These are phyloP conservation scores for Xylaria acuta DNA, from an alignment of 495 filamentous ascomycete genomes.

Conservation along the genomic window DNA sequence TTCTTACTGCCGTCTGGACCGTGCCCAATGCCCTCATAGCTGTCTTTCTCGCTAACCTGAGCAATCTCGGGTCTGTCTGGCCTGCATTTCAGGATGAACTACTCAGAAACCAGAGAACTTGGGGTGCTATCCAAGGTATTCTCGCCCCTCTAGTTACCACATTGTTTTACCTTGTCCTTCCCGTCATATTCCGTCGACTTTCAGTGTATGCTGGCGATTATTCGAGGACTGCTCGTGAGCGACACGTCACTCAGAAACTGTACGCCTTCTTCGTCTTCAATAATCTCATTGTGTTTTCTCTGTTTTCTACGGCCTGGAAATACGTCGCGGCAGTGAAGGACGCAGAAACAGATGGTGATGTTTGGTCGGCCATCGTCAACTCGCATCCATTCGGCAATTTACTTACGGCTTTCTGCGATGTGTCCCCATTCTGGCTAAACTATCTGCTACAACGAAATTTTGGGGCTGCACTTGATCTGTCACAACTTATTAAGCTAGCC, in stretches of 20 bases:
- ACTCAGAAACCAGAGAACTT: constrained; percentile 60
- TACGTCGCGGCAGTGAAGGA: constrained; percentile 65
- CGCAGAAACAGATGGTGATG: constrained; percentile 49
- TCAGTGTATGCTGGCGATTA: constrained; percentile 70
- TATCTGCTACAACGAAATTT: constrained; percentile 82
- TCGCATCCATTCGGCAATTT: constrained; percentile 59
- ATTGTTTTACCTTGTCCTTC: constrained; percentile 75
- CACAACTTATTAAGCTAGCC: constrained; percentile 69
- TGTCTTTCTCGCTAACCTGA: constrained; percentile 76
- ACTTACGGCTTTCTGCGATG: constrained; percentile 66
- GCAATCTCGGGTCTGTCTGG: constrained; percentile 74
- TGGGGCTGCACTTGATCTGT: constrained; percentile 76
- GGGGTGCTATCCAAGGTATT: constrained; percentile 83
- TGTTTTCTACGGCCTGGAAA: constrained; percentile 72
- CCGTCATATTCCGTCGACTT: constrained; percentile 75
- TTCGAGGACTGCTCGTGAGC: constrained; percentile 78
- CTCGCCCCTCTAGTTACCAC: constrained; percentile 79
- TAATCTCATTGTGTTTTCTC: constrained; percentile 80
- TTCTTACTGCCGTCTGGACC: constrained; percentile 74
- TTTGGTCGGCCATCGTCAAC: constrained; percentile 65
- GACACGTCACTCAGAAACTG: constrained; percentile 76
- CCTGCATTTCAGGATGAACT: constrained; percentile 66
- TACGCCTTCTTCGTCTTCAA: constrained; percentile 89
- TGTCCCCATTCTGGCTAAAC: constrained; percentile 82
- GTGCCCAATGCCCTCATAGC: constrained; percentile 82